Percentiles rank a stretch among this genome's conserved stretches.
Conservation (phyloP, 2,329 filamentous ascomycete genomes). For the Ustulina deusta region DNA sequence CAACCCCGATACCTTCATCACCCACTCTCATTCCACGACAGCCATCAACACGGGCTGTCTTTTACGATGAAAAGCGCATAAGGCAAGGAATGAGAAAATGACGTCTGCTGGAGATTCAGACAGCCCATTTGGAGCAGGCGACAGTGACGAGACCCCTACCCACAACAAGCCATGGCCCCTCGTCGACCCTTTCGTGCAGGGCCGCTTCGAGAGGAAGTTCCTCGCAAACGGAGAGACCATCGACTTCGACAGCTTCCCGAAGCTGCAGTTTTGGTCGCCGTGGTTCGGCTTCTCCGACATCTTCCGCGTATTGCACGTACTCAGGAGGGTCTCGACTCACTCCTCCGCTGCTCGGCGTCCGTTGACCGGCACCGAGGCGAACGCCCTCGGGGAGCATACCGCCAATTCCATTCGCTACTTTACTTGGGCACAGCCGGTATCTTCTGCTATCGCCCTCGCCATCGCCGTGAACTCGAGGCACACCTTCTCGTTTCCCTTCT, state of each 20-base stretch:
- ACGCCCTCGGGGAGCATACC: conserved; percentile 45
- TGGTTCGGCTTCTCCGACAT: conserved; percentile 3
- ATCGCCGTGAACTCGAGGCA: conserved; percentile 49
- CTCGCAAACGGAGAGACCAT: conserved; percentile 48
- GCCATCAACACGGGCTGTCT: neutral
- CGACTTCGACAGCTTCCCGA: conserved; percentile 45
- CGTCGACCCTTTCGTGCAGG: conserved; percentile 29
- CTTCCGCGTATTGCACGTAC: conserved; percentile 24
- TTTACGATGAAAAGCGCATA: neutral
- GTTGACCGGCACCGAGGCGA: conserved; percentile 47
- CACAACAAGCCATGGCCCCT: conserved; percentile 45
- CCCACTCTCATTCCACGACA: neutral
- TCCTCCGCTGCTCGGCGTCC: conserved; percentile 37
- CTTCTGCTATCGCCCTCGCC: conserved; percentile 41
- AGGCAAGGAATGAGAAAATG: conserved; percentile 2
- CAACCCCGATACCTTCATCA: too few species aligned
- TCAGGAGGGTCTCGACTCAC: conserved; percentile 22
- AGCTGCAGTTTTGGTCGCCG: conserved; percentile 35
- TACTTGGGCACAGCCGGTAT: conserved; percentile 48
- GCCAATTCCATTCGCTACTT: conserved; percentile 49
- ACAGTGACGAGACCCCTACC: conserved; percentile 17
- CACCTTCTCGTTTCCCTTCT: conserved; percentile 58
- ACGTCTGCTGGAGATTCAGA: conserved; percentile 1
- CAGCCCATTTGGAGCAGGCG: neutral
- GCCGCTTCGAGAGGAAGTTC: conserved; percentile 41